Conservation (phyloP, 1,139 yeast species). For the Geotrichum carabidarum region DNA sequence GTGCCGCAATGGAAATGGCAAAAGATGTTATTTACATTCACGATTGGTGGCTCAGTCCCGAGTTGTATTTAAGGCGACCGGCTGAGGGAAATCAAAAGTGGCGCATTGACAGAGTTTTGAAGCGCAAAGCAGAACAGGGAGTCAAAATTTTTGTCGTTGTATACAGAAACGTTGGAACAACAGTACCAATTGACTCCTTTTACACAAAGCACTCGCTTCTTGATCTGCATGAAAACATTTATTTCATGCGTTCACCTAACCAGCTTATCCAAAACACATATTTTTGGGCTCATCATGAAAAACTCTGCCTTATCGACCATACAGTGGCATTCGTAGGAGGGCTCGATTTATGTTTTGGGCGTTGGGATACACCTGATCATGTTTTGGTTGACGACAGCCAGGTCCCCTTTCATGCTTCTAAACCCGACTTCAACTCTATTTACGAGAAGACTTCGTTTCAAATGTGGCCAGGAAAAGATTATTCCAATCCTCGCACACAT, state of each 20-base stretch:
- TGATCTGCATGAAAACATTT: slow-evolving; percentile 79
- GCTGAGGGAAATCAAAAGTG: slow-evolving; percentile 93
- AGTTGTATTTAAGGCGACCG: slow-evolving; percentile 84
- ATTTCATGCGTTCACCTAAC: slow-evolving; percentile 90
- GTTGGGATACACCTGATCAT: slow-evolving; percentile 96
- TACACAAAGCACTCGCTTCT: slow-evolving; percentile 92
- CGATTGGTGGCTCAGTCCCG: slow-evolving; percentile 99
- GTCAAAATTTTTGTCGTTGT: slow-evolving; percentile 88
- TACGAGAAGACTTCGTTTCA: slow-evolving; percentile 38
- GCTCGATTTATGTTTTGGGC: slow-evolving; percentile 88
- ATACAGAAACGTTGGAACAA: slow-evolving; percentile 91
- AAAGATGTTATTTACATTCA: slow-evolving; percentile 90
- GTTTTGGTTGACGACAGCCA: slow-evolving; percentile 71
- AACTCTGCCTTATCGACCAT: slow-evolving; percentile 79
- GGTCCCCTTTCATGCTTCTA: slow-evolving; percentile 34
- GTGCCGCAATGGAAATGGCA: slow-evolving; percentile 89
- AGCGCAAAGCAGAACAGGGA: slow-evolving; percentile 89
- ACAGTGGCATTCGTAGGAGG: slow-evolving; percentile 92
- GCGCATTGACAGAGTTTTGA: slow-evolving; percentile 82
- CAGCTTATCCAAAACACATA: slow-evolving; percentile 88
- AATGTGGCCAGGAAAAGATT: slow-evolving; percentile 93
- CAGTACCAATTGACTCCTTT: slow-evolving; percentile 88
- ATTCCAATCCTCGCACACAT: slow-evolving; percentile 88
- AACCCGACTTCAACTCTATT: slow-evolving; percentile 14
- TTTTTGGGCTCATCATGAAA: slow-evolving; percentile 99